Conservation (phyloP, 2,329 filamentous ascomycete genomes). For the Talaromyces sp. region DNA sequence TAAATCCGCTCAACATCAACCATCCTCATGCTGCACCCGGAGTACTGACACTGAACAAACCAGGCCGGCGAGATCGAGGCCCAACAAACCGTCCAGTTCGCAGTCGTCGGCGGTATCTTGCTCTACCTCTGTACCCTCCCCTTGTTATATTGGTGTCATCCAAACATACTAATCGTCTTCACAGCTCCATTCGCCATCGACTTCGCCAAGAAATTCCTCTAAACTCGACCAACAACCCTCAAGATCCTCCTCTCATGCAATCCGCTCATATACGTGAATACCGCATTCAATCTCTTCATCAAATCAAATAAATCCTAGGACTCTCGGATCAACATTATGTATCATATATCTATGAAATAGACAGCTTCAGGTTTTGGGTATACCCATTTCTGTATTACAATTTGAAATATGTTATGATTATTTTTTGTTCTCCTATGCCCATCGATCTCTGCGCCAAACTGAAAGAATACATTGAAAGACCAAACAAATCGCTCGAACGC, state of each 20-base stretch:
- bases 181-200: slow-evolving; percentile 51
- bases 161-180: background rate
- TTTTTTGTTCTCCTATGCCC: background rate
- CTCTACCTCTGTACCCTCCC: slow-evolving; percentile 59
- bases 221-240: background rate
- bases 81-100: slow-evolving; percentile 52
- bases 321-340: background rate
- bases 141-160: no score
- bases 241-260: background rate
- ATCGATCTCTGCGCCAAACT: background rate
- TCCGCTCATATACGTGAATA: background rate
- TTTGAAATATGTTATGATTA: background rate
- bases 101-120: slow-evolving; percentile 52
- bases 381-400: background rate
- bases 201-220: slow-evolving; percentile 36
- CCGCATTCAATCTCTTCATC: background rate
- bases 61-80: slow-evolving; percentile 54
- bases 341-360: background rate
- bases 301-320: background rate
- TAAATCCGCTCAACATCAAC: background rate
- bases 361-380: background rate
- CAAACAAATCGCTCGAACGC: slow-evolving; percentile 14
- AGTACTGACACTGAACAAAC: background rate
- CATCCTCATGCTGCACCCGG: background rate
- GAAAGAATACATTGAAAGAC: background rate